Evolutionary conservation across 2,329 filamentous ascomycete genomes (phyloP).

Genomic region (Clonostachys rhizophaga): DNA sequence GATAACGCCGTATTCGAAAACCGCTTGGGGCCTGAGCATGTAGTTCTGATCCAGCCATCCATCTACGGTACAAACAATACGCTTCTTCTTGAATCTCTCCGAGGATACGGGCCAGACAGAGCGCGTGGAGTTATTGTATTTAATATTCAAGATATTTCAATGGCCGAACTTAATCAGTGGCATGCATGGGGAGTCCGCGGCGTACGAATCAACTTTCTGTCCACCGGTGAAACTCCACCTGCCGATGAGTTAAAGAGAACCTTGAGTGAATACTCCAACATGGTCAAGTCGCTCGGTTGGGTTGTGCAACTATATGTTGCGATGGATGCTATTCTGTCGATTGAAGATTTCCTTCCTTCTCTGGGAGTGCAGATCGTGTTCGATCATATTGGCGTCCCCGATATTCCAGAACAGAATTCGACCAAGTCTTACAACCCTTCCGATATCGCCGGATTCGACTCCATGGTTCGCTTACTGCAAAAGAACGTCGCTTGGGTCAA

Average conservation of each 20-base stretch:
- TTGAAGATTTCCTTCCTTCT: conserved; percentile 41
- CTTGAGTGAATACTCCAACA: conserved; percentile 41
- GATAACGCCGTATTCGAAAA: conserved; percentile 47
- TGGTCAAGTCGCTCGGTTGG: conserved; percentile 47
- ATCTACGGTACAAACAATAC: conserved; percentile 58
- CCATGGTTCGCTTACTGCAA: conserved; percentile 38
- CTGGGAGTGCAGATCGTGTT: conserved; percentile 50
- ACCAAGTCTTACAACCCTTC: conserved; percentile 29
- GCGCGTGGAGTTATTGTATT: conserved; percentile 53
- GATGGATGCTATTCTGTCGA: conserved; percentile 39
- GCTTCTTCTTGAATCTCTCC: conserved; percentile 50
- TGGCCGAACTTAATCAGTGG: conserved; percentile 39
- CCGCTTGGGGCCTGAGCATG: conserved; percentile 43
- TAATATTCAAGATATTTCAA: conserved; percentile 32
- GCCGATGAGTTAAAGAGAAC: conserved; percentile 30
- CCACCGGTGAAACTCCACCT: conserved; percentile 34
- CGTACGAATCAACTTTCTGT: conserved; percentile 54
- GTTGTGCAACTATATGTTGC: conserved; percentile 54
- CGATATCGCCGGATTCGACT: conserved; percentile 39
- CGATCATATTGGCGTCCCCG: conserved; percentile 54
- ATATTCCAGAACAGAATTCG: neutral
- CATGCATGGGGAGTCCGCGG: conserved; percentile 53
- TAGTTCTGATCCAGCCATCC: conserved; percentile 57
- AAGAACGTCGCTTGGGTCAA: conserved; percentile 47
- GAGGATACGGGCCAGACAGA: conserved; percentile 37